Evolutionary conservation across 2,329 filamentous ascomycete genomes (phyloP).

Genomic region (Aureobasidium sp.): DNA sequence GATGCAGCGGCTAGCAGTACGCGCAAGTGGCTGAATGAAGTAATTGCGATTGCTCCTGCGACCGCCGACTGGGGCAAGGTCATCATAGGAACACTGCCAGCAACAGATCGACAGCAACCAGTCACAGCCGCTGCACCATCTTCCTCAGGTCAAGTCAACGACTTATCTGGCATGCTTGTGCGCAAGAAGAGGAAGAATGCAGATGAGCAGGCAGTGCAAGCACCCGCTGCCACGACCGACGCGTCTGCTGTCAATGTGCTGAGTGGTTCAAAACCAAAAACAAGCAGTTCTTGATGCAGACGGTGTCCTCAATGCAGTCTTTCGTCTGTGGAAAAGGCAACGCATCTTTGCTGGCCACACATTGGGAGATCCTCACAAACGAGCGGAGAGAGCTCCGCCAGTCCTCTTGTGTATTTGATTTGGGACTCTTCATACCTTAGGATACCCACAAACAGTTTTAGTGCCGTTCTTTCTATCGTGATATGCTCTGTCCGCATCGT

Average conservation of each 20-base stretch:
- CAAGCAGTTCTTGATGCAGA: not conserved
- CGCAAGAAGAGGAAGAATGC: constrained; percentile 46
- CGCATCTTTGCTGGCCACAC: too few species aligned
- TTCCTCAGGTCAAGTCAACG: constrained; percentile 21
- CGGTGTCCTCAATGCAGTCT: too few species aligned
- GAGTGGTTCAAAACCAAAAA: constrained; percentile 47
- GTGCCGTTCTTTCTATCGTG: too few species aligned
- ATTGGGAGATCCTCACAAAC: not conserved
- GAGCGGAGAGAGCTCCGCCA: not conserved
- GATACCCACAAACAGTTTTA: not conserved
- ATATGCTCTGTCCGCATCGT: too few species aligned
- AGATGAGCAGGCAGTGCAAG: constrained; percentile 17
- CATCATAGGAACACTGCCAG: constrained; percentile 17
- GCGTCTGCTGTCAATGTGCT: constrained; percentile 43
- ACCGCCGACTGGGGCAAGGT: constrained; percentile 17
- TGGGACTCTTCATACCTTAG: not conserved
- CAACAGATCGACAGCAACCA: constrained; percentile 24
- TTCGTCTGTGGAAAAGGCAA: too few species aligned
- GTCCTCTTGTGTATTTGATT: not conserved
- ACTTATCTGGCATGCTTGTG: constrained; percentile 31
- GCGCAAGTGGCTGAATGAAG: constrained; percentile 62
- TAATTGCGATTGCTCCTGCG: constrained; percentile 32
- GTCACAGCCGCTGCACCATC: constrained; percentile 31
- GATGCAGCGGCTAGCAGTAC: constrained; percentile 60
- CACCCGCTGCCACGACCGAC: not conserved